Conservation (phyloP, 805 yeast species). For the Peterozyma toletana region DNA sequence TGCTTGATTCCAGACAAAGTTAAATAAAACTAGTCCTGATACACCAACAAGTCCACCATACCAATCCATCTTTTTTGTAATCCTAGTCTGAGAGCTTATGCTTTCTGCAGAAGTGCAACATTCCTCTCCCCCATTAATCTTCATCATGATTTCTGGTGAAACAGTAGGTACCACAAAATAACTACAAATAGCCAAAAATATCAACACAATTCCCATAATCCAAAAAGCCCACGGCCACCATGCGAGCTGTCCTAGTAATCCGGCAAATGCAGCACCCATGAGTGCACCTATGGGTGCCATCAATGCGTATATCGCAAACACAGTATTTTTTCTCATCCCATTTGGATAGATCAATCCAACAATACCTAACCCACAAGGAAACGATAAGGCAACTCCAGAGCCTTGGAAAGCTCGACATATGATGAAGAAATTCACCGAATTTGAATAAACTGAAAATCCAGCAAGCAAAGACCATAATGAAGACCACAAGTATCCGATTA, state of each 20-base stretch:
- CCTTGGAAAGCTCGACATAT: slow-evolving; percentile 59
- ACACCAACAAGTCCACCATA: slow-evolving; percentile 53
- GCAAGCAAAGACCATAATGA: slow-evolving; percentile 51
- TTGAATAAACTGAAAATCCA: slow-evolving; percentile 48
- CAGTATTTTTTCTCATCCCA: slow-evolving; percentile 44
- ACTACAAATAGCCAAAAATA: slow-evolving; percentile 23
- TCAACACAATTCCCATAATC: slow-evolving; percentile 33
- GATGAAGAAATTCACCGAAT: slow-evolving; percentile 41
- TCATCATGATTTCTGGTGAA: not conserved
- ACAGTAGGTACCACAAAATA: slow-evolving; percentile 30
- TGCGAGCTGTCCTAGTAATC: slow-evolving; percentile 33
- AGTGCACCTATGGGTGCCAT: slow-evolving; percentile 59
- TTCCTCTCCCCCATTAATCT: not conserved
- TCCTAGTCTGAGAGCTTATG: not conserved
- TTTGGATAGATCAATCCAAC: slow-evolving; percentile 37
- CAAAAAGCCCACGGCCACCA: slow-evolving; percentile 63
- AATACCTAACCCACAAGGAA: slow-evolving; percentile 58
- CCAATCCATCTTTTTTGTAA: slow-evolving; percentile 31
- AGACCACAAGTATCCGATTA: slow-evolving; percentile 50
- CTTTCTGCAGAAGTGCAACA: not conserved
- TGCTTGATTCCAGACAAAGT: slow-evolving; percentile 71
- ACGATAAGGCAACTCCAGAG: slow-evolving; percentile 49
- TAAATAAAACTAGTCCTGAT: slow-evolving; percentile 52
- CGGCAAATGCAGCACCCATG: slow-evolving; percentile 45
- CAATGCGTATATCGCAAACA: slow-evolving; percentile 51